Evolutionary conservation across 2,329 filamentous ascomycete species (phyloP).

Genomic region (Aspergillus novoparasiticus): DNA sequence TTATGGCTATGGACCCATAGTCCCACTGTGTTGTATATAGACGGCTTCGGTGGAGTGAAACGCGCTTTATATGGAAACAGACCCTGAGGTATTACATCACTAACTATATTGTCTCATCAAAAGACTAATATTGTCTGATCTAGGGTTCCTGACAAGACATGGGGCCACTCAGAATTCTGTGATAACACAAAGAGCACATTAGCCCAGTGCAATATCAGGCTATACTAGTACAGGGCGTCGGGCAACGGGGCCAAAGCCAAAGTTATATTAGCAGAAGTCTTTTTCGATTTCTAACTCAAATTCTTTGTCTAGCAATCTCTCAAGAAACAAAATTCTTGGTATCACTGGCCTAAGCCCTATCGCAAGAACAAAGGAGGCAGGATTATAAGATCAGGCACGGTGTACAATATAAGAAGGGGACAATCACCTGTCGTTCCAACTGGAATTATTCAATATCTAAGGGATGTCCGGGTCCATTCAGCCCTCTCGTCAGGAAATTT

Average conservation of each 20-base stretch:
- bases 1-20: neutral
- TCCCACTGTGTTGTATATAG: neutral
- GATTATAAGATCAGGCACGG: neutral
- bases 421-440: neutral
- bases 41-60: neutral
- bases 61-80: neutral
- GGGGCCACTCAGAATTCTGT: neutral
- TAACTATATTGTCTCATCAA: neutral
- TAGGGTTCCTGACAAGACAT: neutral
- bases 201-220: neutral
- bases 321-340: neutral
- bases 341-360: neutral
- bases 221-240: neutral
- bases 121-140: neutral
- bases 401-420: neutral
- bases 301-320: neutral
- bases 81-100: neutral
- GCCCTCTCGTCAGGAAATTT: neutral
- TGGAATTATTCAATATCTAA: neutral
- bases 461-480: neutral
- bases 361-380: neutral
- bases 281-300: neutral
- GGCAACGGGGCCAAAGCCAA: neutral
- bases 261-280: neutral
- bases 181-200: neutral